phyloP scores from a whole-genome alignment of 129 eudicot species.

The Pittosporum tobira region DNA sequence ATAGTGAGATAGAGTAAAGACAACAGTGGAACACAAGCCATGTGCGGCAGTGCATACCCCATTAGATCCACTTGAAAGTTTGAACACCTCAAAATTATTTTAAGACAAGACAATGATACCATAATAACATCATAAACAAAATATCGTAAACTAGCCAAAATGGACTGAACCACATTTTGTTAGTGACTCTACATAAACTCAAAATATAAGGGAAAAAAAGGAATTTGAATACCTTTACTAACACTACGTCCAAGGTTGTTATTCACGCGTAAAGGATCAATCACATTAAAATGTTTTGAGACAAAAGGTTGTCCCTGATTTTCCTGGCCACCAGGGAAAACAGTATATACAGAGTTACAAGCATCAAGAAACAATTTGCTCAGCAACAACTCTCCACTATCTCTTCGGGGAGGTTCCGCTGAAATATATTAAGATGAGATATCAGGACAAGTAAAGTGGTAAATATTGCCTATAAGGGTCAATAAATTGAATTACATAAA shows the following conservation, averaged over 20 bases:
- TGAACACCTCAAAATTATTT: too few relatives aligned
- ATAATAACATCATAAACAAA: neutral
- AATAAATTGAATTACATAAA: neutral
- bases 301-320: conserved; percentile 16
- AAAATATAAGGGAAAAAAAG: neutral
- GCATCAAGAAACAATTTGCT: conserved; percentile 2
- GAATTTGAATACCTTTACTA: conserved; percentile 11
- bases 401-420: conserved; percentile 8
- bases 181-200: neutral
- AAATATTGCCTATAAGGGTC: neutral
- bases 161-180: neutral
- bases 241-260: conserved; percentile 28
- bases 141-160: neutral
- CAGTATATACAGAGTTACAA: conserved; percentile 7
- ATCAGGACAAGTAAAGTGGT: neutral
- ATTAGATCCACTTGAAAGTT: too few relatives aligned
- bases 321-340: conserved; percentile 8
- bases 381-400: conserved; percentile 5
- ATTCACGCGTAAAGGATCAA: conserved; percentile 24
- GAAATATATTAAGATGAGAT: neutral
- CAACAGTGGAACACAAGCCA: too few relatives aligned
- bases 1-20: too few relatives aligned
- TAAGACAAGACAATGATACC: neutral
- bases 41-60: too few relatives aligned
- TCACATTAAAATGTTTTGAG: conserved; percentile 17